Percentiles rank a stretch among this genome's conserved stretches.
Evolutionary conservation across 768 basidiomycete species (phyloP).

Genomic region (Tulasnella sp.): DNA sequence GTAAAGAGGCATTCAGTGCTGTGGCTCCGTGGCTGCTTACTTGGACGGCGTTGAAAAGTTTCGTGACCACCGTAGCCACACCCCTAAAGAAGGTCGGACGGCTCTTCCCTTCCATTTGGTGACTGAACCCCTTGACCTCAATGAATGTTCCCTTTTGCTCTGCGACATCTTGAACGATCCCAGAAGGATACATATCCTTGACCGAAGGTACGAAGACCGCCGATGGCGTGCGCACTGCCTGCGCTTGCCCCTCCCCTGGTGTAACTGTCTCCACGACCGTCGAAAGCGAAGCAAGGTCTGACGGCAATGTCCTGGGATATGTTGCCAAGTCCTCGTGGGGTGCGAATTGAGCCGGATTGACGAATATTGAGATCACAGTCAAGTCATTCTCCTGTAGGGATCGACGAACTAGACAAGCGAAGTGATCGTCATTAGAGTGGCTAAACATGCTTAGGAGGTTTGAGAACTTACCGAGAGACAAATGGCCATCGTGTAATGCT

Average conservation of each 20-base stretch:
- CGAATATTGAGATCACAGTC: constrained; percentile 92
- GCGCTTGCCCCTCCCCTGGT: constrained; percentile 16
- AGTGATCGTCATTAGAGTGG: neutral
- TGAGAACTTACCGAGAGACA: constrained; percentile 64
- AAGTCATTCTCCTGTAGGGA: constrained; percentile 72
- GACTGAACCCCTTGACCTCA: constrained; percentile 82
- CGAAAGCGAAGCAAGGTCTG: constrained; percentile 59
- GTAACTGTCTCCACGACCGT: constrained; percentile 31
- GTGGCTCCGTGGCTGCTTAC: constrained; percentile 37
- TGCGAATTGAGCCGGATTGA: constrained; percentile 96
- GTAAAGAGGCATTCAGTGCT: neutral
- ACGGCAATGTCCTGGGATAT: constrained; percentile 80
- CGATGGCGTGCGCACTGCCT: constrained; percentile 39
- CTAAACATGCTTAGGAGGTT: neutral
- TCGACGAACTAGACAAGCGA: constrained; percentile 48
- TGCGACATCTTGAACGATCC: constrained; percentile 66
- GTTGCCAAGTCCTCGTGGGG: constrained; percentile 86
- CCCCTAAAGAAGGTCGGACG: constrained; percentile 92
- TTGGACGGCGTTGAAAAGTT: constrained; percentile 88
- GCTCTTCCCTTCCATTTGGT: constrained; percentile 86
- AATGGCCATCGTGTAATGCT: constrained; percentile 87
- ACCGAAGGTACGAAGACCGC: constrained; percentile 76
- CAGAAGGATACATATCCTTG: constrained; percentile 86
- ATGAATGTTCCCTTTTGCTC: constrained; percentile 83
- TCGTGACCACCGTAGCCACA: constrained; percentile 89